phyloP scores from a whole-genome alignment of 1,284 basidiomycete species.

The Ganoderma lingzhi region DNA sequence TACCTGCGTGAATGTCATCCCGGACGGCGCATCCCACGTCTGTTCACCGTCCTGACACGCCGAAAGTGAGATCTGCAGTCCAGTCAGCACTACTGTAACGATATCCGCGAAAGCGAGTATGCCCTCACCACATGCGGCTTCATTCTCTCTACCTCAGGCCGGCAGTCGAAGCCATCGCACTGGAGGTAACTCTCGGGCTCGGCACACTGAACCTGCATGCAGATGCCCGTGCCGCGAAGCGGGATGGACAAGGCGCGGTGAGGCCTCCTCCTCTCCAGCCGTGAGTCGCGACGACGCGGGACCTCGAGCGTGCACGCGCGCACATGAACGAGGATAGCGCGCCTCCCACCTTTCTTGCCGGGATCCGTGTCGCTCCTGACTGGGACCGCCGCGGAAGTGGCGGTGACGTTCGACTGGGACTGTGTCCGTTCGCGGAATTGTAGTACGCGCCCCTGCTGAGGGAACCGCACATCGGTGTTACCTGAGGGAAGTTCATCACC shows the following conservation, averaged over 20 bases:
- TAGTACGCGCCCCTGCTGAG: background rate
- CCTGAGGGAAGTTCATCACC: background rate
- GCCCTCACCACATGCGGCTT: constrained; percentile 9
- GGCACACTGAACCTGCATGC: background rate
- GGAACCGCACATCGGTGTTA: background rate
- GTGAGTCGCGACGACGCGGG: background rate
- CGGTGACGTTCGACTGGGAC: background rate
- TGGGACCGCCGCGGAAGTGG: background rate
- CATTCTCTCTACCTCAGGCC: background rate
- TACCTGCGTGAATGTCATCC: constrained; percentile 18
- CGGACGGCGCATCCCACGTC: constrained; percentile 6
- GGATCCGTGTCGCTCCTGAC: background rate
- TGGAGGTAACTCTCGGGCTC: background rate
- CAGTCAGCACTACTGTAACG: background rate
- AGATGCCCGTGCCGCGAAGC: background rate
- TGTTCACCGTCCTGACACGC: constrained; percentile 14
- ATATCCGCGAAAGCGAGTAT: background rate
- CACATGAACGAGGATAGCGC: background rate
- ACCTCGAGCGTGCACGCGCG: constrained; percentile 8
- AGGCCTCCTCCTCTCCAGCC: background rate
- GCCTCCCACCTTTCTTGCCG: background rate
- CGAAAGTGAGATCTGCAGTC: constrained; percentile 8
- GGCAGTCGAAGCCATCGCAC: constrained; percentile 6
- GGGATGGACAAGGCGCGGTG: constrained; percentile 12
- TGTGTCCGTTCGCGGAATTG: constrained; percentile 8